phyloP scores from a whole-genome alignment of 2,329 filamentous ascomycete species.

The Colletotrichum sp. region DNA sequence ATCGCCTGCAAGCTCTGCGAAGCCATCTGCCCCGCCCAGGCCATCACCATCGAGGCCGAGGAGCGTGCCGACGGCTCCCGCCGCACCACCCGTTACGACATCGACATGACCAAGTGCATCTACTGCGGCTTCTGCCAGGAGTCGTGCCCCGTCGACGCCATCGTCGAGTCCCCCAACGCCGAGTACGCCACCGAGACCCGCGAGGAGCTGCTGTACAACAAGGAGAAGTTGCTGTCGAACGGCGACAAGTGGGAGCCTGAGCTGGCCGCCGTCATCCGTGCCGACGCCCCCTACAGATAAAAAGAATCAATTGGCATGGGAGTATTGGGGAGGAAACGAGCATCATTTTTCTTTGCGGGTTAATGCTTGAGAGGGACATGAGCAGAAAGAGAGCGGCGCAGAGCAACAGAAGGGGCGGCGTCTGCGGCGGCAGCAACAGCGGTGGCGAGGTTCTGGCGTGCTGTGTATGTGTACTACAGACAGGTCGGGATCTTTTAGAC shows the following conservation, averaged over 20 bases:
- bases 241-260: slow-evolving; percentile 99
- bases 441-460: slow-evolving; percentile 1
- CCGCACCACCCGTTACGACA: slow-evolving; percentile 96
- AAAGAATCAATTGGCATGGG: background rate
- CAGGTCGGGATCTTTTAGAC: slow-evolving; percentile 15
- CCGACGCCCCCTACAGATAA: slow-evolving; percentile 91
- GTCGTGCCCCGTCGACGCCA: slow-evolving; percentile 97
- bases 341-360: background rate
- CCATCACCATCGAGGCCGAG: slow-evolving; percentile 98
- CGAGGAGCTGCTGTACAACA: slow-evolving; percentile 97
- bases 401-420: background rate
- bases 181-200: slow-evolving; percentile 72
- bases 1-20: slow-evolving; percentile 99
- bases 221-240: slow-evolving; percentile 89
- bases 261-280: slow-evolving; percentile 87
- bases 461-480: slow-evolving; percentile 18
- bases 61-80: slow-evolving; percentile 95
- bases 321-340: background rate
- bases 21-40: slow-evolving; percentile 95
- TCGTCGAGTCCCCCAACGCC: slow-evolving; percentile 67
- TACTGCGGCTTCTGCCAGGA: slow-evolving; percentile 99
- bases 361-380: background rate
- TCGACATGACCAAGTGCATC: slow-evolving; percentile 99
- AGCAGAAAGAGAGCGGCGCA: background rate
- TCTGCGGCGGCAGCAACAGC: background rate